These are phyloP conservation scores for Ettlia oleoabundans DNA, from an alignment of 139 green algal species.

Conservation along the genomic window DNA sequence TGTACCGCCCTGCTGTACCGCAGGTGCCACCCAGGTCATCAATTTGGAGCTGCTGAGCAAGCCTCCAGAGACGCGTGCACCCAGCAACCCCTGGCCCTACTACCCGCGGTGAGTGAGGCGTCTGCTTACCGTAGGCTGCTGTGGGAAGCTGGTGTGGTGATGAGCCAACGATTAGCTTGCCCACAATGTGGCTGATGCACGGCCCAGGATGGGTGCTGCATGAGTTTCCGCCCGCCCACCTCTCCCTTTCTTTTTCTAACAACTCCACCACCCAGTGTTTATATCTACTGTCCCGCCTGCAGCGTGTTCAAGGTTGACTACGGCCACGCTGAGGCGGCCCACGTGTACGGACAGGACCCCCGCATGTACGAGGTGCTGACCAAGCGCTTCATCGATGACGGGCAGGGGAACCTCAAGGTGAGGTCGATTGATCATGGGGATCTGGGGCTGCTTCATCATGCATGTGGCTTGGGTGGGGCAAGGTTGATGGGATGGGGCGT, in stretches of 20 bases:
- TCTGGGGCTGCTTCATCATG: too few relatives aligned
- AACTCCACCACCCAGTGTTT: not conserved
- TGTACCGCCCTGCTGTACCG: too few relatives aligned
- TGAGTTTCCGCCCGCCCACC: not conserved
- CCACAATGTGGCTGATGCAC: too few relatives aligned
- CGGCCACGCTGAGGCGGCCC: constrained; percentile 89
- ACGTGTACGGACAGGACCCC: constrained; percentile 83
- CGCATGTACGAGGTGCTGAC: constrained; percentile 94
- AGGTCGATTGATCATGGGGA: too few relatives aligned
- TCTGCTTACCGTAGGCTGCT: too few relatives aligned
- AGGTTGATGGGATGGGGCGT: too few relatives aligned
- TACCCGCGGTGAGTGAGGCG: constrained; percentile 78
- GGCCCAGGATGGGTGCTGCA: not conserved
- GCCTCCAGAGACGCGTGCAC: constrained; percentile 76
- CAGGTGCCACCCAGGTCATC: constrained; percentile 72
- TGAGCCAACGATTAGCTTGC: too few relatives aligned
- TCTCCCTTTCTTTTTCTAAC: not conserved
- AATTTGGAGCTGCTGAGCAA: constrained; percentile 95
- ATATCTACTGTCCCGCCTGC: not conserved
- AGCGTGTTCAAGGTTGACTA: constrained; percentile 84
- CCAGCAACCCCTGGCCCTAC: constrained; percentile 93
- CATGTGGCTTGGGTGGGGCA: too few relatives aligned
- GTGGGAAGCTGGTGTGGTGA: too few relatives aligned
- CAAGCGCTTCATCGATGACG: constrained; percentile 91
- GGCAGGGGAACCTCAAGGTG: constrained; percentile 74